Evolutionary conservation across 2,329 filamentous ascomycete species (phyloP).

Genomic region (Penicillium occitanis): DNA sequence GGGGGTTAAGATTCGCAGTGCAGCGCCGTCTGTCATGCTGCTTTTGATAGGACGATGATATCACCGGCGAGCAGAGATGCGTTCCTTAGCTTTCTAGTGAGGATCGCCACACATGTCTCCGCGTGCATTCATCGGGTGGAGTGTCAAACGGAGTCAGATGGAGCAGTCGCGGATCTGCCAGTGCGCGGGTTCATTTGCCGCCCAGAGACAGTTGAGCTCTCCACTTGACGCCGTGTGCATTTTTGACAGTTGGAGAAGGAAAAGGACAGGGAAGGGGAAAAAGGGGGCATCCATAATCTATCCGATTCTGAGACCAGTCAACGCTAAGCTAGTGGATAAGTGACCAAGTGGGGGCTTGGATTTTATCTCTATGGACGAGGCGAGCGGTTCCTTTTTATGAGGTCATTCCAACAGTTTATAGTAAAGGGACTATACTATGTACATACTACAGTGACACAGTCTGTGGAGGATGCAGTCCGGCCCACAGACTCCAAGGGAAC

Average conservation of each 20-base stretch:
- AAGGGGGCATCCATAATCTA: background rate
- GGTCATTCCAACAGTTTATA: background rate
- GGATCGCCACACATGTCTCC: background rate
- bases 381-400: background rate
- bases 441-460: background rate
- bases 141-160: background rate
- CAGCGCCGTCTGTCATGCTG: background rate
- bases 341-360: background rate
- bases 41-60: slow-evolving; percentile 8
- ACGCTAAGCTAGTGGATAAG: background rate
- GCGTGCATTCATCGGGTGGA: background rate
- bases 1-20: background rate
- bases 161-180: background rate
- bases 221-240: slow-evolving; percentile 1
- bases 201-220: background rate
- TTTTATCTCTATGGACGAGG: background rate
- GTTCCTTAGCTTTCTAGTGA: background rate
- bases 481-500: background rate
- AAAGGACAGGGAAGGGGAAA: background rate
- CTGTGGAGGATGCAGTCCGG: background rate
- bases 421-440: background rate
- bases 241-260: background rate
- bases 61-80: background rate
- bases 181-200: slow-evolving; percentile 5
- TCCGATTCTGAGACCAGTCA: background rate